Conservation (phyloP, 169 alveolate genomes). For the Plasmodium fragile region DNA sequence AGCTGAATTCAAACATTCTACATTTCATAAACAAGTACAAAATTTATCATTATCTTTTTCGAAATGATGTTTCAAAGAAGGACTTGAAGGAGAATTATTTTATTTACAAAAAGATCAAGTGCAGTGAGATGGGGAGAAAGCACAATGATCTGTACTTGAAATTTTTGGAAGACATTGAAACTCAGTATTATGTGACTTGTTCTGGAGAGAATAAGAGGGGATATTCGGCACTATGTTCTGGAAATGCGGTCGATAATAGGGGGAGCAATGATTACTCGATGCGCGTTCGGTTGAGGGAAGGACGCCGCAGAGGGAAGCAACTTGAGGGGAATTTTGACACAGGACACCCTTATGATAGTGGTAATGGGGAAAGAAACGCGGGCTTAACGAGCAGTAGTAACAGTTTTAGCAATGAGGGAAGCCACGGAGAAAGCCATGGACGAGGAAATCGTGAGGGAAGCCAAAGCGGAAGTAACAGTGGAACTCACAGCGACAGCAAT, state of each 20-base stretch:
- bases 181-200: neutral
- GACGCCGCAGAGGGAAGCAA: neutral
- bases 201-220: neutral
- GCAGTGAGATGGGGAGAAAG: neutral
- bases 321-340: neutral
- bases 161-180: slow-evolving; percentile 21
- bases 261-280: neutral
- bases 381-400: neutral
- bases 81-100: slow-evolving; percentile 40
- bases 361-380: neutral
- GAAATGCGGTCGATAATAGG: neutral
- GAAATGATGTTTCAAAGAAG: slow-evolving; percentile 24
- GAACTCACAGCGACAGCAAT: neutral
- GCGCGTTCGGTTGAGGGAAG: neutral
- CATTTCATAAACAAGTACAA: slow-evolving; percentile 37
- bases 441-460: neutral
- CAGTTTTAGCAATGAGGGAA: neutral
- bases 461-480: neutral
- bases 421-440: neutral
- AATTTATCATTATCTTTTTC: slow-evolving; percentile 26
- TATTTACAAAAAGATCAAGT: slow-evolving; percentile 41
- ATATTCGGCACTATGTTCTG: neutral
- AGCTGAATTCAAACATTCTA: slow-evolving; percentile 11
- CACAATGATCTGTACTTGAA: slow-evolving; percentile 11
- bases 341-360: neutral